Evolutionary conservation across 1,139 yeast genomes (phyloP).

Genomic region (Lodderomyces theae): DNA sequence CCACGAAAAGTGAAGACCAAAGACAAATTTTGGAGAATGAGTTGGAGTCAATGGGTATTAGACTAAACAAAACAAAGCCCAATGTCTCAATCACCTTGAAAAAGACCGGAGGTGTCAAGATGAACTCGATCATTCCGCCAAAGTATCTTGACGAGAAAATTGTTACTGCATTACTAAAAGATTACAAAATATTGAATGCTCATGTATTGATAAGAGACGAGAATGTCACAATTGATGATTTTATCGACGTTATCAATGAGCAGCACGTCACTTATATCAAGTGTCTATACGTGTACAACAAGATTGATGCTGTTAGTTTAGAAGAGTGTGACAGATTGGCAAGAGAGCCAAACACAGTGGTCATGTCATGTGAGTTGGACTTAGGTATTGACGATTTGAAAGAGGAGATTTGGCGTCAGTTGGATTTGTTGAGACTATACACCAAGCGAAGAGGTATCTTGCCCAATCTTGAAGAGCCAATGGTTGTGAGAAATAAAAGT

Average conservation of each 20-base stretch:
- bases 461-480: constrained; percentile 84
- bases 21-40: constrained; percentile 83
- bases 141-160: constrained; percentile 78
- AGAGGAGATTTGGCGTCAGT: constrained; percentile 90
- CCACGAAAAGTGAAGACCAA: constrained; percentile 90
- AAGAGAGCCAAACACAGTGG: constrained; percentile 86
- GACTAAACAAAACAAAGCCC: constrained; percentile 79
- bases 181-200: constrained; percentile 88
- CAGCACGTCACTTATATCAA: constrained; percentile 84
- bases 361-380: constrained; percentile 86
- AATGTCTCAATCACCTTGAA: constrained; percentile 76
- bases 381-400: constrained; percentile 84
- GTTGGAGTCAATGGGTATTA: constrained; percentile 88
- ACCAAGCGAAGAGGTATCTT: constrained; percentile 79
- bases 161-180: constrained; percentile 72
- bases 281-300: constrained; percentile 91
- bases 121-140: constrained; percentile 80
- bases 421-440: constrained; percentile 74
- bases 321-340: constrained; percentile 94
- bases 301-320: constrained; percentile 89
- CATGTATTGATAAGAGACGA: constrained; percentile 90
- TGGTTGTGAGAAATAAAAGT: constrained; percentile 81
- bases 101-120: constrained; percentile 88
- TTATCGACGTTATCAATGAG: constrained; percentile 87
- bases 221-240: constrained; percentile 86